A percentile compares a stretch with the other conserved stretches of the same genome.
phyloP scores from a whole-genome alignment of 2,329 filamentous ascomycete genomes.

The Colletotrichum camelliae region DNA sequence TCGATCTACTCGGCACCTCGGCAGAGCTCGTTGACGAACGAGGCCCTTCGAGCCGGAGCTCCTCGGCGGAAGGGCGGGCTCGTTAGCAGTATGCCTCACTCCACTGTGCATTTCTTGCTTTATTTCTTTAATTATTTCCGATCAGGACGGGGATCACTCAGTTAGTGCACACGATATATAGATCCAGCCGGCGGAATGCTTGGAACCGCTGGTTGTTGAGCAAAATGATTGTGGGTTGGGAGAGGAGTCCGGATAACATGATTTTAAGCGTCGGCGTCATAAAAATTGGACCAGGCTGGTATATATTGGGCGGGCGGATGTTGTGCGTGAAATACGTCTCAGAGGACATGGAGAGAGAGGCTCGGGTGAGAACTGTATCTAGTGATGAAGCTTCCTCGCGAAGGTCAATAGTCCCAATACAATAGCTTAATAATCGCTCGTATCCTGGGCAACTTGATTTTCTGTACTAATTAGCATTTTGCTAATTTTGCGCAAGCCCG shows the following conservation, averaged over 20 bases:
- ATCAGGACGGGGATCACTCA: background rate
- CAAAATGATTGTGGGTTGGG: background rate
- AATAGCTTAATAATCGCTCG: background rate
- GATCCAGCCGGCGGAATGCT: background rate
- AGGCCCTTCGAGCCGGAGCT: slow-evolving; percentile 7
- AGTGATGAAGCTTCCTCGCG: background rate
- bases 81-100: background rate
- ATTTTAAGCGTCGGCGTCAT: slow-evolving; percentile 20
- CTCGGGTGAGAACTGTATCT: background rate
- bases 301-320: background rate
- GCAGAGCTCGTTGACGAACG: slow-evolving; percentile 61
- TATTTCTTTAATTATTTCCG: background rate
- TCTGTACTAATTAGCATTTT: too few relatives aligned
- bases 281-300: slow-evolving; percentile 17
- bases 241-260: slow-evolving; percentile 4
- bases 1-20: slow-evolving; percentile 56
- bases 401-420: background rate
- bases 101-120: background rate
- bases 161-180: slow-evolving; percentile 11
- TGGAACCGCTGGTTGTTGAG: background rate
- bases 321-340: background rate
- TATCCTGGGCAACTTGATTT: too few relatives aligned
- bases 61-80: slow-evolving; percentile 7
- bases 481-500: too few relatives aligned
- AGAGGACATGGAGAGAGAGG: background rate